These are phyloP conservation scores for Solanum hybrid DNA, from an alignment of 305 asterid genomes.

Conservation along the genomic window DNA sequence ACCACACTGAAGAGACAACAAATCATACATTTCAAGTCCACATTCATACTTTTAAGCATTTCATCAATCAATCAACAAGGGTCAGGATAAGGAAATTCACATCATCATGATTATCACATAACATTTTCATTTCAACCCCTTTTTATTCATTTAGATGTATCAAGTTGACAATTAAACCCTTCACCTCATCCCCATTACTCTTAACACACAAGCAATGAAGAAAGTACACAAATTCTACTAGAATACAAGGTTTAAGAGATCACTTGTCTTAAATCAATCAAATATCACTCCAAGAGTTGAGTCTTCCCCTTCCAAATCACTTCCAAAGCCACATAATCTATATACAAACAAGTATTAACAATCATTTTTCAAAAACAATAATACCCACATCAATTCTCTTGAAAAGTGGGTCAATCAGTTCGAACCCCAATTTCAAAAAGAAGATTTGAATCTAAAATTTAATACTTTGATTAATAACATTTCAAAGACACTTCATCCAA, in stretches of 20 bases:
- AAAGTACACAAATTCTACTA: neutral
- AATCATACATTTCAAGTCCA: neutral
- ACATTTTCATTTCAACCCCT: neutral
- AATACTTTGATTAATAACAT: too few relatives aligned
- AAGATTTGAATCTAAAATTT: neutral
- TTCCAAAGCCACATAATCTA: neutral
- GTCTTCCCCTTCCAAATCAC: neutral
- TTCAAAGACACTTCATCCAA: neutral
- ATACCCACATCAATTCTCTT: neutral
- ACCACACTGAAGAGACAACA: neutral
- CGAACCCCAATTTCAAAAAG: neutral
- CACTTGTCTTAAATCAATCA: neutral
- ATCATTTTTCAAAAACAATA: neutral
- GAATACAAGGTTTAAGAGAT: neutral
- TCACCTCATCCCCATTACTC: neutral
- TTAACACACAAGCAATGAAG: neutral
- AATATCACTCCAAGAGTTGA: neutral
- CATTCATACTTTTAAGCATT: neutral
- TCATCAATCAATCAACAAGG: neutral
- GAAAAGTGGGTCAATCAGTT: neutral
- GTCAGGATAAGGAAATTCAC: neutral
- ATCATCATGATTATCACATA: neutral
- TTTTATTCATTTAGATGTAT: neutral
- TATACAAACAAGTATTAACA: neutral
- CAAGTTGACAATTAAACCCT: neutral